Percentiles rank a stretch among this genome's conserved stretches.
phyloP scores from a whole-genome alignment of 2,329 filamentous ascomycete species.

The Apiospora hydei region DNA sequence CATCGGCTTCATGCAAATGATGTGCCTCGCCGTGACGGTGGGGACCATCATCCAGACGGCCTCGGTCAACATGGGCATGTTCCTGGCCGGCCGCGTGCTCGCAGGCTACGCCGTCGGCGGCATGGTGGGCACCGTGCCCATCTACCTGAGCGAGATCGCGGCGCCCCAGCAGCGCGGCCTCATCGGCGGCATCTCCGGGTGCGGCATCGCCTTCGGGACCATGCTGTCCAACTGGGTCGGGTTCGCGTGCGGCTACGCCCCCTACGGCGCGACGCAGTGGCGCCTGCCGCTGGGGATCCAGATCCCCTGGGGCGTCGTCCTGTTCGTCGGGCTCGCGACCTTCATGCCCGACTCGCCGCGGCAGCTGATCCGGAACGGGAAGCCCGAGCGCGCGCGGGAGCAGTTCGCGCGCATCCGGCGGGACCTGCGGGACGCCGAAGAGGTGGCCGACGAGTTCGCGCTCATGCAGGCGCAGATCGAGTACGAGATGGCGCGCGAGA shows the following conservation, averaged over 20 bases:
- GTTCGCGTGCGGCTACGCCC: conserved; percentile 60
- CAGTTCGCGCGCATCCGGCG: conserved; percentile 57
- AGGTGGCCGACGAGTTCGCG: conserved; percentile 58
- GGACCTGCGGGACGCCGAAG: conserved; percentile 49
- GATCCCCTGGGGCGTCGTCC: conserved; percentile 61
- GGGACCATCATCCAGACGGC: conserved; percentile 62
- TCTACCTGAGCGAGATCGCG: conserved; percentile 63
- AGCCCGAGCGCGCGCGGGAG: conserved; percentile 53
- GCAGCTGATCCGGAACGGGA: conserved; percentile 58
- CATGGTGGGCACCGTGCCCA: conserved; percentile 59
- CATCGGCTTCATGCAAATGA: conserved; percentile 60
- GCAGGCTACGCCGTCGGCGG: conserved; percentile 54
- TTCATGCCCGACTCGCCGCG: conserved; percentile 65
- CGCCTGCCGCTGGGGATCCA: conserved; percentile 61
- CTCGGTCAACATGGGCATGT: conserved; percentile 61
- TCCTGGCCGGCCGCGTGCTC: conserved; percentile 56
- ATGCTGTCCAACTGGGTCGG: conserved; percentile 66
- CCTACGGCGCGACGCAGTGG: conserved; percentile 62
- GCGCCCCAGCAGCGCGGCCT: conserved; percentile 56
- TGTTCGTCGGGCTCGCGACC: conserved; percentile 60
- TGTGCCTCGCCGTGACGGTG: conserved; percentile 62
- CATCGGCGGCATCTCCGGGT: conserved; percentile 61
- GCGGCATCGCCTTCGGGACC: conserved; percentile 62
- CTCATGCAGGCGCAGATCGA: conserved; percentile 63
- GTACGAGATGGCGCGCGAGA: conserved; percentile 63